Evolutionary conservation across 2,329 filamentous ascomycete genomes (phyloP).

Genomic region (Neonectria magnoliae): DNA sequence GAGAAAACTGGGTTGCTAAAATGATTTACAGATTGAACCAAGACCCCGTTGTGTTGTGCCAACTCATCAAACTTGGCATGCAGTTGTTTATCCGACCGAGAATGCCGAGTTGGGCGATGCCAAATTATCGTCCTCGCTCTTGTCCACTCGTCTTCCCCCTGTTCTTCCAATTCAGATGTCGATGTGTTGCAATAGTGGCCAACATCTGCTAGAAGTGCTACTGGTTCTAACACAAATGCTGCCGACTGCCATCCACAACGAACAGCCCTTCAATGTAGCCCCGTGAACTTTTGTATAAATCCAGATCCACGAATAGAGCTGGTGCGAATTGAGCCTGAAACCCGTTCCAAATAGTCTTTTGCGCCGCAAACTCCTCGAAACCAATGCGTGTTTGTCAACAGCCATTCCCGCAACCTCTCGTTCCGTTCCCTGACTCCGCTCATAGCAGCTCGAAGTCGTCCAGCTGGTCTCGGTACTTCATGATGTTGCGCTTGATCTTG

Average conservation of each 20-base stretch:
- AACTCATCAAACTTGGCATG: not conserved
- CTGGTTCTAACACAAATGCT: not conserved
- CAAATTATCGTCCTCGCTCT: not conserved
- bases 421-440: slow-evolving; percentile 36
- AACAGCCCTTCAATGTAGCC: not conserved
- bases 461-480: slow-evolving; percentile 93
- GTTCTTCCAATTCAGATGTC: not conserved
- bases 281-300: not conserved
- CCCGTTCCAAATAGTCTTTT: slow-evolving; percentile 16
- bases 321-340: slow-evolving; percentile 13
- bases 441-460: slow-evolving; percentile 94
- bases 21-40: not conserved
- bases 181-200: not conserved
- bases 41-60: not conserved
- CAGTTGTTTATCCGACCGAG: not conserved
- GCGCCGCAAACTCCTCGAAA: slow-evolving; percentile 35
- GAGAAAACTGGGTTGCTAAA: not conserved
- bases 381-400: slow-evolving; percentile 14
- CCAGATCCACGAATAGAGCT: not conserved
- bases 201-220: not conserved
- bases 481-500: slow-evolving; percentile 96
- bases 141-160: not conserved
- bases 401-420: slow-evolving; percentile 38
- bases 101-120: not conserved
- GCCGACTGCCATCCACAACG: not conserved